Percentiles rank a stretch among this genome's conserved stretches.
These are phyloP conservation scores for Solanum sejunctum DNA, from an alignment of 257 asterid genomes.

Conservation along the genomic window DNA sequence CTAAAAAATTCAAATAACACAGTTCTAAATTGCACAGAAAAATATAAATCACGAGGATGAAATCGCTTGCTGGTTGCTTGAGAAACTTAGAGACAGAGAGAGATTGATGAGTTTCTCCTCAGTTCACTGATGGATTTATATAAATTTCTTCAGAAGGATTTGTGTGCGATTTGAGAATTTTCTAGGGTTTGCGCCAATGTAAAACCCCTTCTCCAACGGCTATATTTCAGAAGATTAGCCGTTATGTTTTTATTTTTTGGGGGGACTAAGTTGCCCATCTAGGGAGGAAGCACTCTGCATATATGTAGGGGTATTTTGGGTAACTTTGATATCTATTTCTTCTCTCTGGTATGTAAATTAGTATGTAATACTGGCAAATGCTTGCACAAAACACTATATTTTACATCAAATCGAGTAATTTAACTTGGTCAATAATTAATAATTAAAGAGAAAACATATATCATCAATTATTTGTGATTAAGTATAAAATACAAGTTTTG, in stretches of 20 bases:
- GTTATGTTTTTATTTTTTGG: conserved; percentile 11
- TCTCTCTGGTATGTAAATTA: too few species aligned
- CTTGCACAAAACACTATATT: not conserved
- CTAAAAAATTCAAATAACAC: conserved; percentile 1
- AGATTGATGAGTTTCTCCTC: not conserved
- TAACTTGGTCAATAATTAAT: not conserved
- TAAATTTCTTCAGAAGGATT: not conserved
- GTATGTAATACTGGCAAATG: not conserved
- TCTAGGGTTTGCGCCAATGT: not conserved
- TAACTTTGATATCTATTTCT: not conserved
- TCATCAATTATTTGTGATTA: too few species aligned
- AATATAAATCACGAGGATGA: not conserved
- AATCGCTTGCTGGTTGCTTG: not conserved
- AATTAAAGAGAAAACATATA: not conserved
- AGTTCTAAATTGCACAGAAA: not conserved
- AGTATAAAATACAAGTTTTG: not conserved
- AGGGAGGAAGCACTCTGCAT: not conserved
- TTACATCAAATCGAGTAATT: not conserved
- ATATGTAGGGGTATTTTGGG: not conserved
- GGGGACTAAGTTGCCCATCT: conserved; percentile 7
- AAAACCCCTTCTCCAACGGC: not conserved
- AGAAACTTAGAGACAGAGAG: conserved; percentile 10
- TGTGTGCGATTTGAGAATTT: not conserved
- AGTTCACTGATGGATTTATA: conserved; percentile 7
- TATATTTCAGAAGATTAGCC: conserved; percentile 16